Evolutionary conservation across 2,329 filamentous ascomycete genomes (phyloP).

Genomic region (Nemania sp.): DNA sequence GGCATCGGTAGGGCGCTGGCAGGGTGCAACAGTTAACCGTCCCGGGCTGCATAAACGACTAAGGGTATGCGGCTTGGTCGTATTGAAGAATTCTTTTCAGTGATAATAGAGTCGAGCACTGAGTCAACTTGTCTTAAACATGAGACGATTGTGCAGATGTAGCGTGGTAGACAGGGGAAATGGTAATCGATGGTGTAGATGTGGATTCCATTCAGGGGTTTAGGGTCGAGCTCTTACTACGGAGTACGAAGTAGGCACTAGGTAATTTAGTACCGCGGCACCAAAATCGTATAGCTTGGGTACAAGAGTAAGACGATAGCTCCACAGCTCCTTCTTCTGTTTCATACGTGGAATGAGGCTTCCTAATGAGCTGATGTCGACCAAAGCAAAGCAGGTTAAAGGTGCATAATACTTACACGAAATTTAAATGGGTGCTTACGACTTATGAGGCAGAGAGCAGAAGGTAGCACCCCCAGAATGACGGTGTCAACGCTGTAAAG

Average conservation of each 20-base stretch:
- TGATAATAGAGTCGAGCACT: conserved; percentile 8
- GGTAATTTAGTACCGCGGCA: conserved; percentile 7
- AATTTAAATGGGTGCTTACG: conserved; percentile 6
- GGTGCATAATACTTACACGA: neutral
- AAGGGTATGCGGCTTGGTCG: conserved; percentile 8
- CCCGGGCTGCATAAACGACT: conserved; percentile 7
- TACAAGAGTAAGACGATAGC: conserved; percentile 17
- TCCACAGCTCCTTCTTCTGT: conserved; percentile 30
- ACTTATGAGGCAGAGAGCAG: too few relatives aligned
- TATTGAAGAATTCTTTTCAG: conserved; percentile 15
- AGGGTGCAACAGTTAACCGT: neutral
- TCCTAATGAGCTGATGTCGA: conserved; percentile 25
- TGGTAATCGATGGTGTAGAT: conserved; percentile 13
- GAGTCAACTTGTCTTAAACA: conserved; percentile 6
- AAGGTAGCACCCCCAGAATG: neutral
- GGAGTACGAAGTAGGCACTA: conserved; percentile 2
- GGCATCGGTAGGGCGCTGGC: conserved; percentile 27
- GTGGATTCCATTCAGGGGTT: conserved; percentile 36
- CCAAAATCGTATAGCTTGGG: neutral
- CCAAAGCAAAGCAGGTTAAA: conserved; percentile 17
- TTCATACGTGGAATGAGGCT: conserved; percentile 32
- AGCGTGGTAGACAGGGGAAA: conserved; percentile 18
- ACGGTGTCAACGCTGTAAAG: neutral
- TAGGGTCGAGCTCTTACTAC: conserved; percentile 13
- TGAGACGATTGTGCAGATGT: conserved; percentile 17